Conservation (phyloP, 495 filamentous ascomycete species). For the Aspergillus campestris region DNA sequence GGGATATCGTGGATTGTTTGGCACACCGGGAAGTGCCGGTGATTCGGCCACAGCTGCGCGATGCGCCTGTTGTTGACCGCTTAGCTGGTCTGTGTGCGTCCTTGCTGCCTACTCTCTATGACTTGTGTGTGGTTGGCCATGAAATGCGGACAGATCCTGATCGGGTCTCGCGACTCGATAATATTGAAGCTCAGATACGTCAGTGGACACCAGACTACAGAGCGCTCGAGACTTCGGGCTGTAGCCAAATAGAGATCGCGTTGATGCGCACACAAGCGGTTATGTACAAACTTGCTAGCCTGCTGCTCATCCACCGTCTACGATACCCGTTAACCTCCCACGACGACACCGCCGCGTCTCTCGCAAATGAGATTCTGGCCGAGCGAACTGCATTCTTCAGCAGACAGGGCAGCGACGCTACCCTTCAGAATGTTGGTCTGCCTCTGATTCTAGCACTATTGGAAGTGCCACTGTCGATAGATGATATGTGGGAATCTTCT, state of each 20-base stretch:
- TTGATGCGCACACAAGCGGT: slow-evolving; percentile 25
- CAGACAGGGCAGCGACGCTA: slow-evolving; percentile 7
- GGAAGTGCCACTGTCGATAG: slow-evolving; percentile 16
- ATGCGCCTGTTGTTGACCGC: slow-evolving; percentile 24
- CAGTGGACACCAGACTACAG: slow-evolving; percentile 16
- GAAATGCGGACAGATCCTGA: slow-evolving; percentile 6
- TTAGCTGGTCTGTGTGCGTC: slow-evolving; percentile 23
- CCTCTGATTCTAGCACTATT: slow-evolving; percentile 23
- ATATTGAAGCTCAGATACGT: slow-evolving; percentile 15
- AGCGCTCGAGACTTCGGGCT: slow-evolving; percentile 7
- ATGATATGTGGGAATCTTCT: slow-evolving; percentile 16
- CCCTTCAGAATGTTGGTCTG: slow-evolving; percentile 18
- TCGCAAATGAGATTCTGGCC: slow-evolving; percentile 21
- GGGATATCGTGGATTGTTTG: slow-evolving; percentile 26
- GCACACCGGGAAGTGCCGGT: slow-evolving; percentile 24
- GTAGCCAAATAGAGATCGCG: slow-evolving; percentile 16
- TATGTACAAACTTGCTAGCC: slow-evolving; percentile 21
- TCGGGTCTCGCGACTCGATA: slow-evolving; percentile 8
- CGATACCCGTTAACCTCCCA: slow-evolving; percentile 22
- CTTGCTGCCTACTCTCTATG: slow-evolving; percentile 22
- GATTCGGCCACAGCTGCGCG: slow-evolving; percentile 15
- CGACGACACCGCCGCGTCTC: slow-evolving; percentile 9
- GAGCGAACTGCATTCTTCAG: slow-evolving; percentile 16
- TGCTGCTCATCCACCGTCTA: slow-evolving; percentile 25
- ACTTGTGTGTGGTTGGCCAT: slow-evolving; percentile 25